Base-by-base conservation (phyloP, 1,284 basidiomycete species). In the Boletus mariae region DNA sequence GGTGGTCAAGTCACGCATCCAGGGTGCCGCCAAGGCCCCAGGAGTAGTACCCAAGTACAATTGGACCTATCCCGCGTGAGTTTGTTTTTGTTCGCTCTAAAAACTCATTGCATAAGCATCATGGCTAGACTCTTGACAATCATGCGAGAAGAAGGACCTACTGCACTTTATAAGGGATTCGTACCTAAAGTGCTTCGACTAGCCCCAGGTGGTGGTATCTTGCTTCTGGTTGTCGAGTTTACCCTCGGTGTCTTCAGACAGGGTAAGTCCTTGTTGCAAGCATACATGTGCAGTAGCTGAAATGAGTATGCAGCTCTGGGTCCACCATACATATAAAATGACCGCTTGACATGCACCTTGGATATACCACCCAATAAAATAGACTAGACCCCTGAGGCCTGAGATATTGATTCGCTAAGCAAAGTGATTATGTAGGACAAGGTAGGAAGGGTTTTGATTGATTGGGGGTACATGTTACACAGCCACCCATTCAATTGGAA, bases 1-100 rank as follows among this genome's bases (percentile, higher is more conserved):
- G 80, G 93, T 99, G 55, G 93, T 98, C 60, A 99, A 99, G 75
- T 95, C 93, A 23, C 87, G 97, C 52, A 94, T 99, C 51, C 94
- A 96, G 72, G 89, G 92, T 52, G 75, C 83, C 34, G 79, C 78
- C 47, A 82, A 78, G 61, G 69, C 83, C 62, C 81, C 88, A 32
- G 83, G 90, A 35, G 81, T 84, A 17, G 72, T 71, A 6, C 89
- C 89, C 29, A 95, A 94, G 69, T 95, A 94, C 74, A 92, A 93
- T 73, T 96, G 95, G 86, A 92, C 94, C 48, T 94, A 94, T 71
- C 91, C 92, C 54, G 89, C 87, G 64, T 77, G 64, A 53, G 73
- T 59, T 29, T 4, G 17, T 32, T 25, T 41, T 37, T 41, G 59
- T 8, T 28, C 9, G 10, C 2, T 44, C 32, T 17, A 4, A 2